These are phyloP conservation scores for Phytopythium chamaehyphon DNA, from an alignment of 352 stramenopile species.

Conservation along the genomic window DNA sequence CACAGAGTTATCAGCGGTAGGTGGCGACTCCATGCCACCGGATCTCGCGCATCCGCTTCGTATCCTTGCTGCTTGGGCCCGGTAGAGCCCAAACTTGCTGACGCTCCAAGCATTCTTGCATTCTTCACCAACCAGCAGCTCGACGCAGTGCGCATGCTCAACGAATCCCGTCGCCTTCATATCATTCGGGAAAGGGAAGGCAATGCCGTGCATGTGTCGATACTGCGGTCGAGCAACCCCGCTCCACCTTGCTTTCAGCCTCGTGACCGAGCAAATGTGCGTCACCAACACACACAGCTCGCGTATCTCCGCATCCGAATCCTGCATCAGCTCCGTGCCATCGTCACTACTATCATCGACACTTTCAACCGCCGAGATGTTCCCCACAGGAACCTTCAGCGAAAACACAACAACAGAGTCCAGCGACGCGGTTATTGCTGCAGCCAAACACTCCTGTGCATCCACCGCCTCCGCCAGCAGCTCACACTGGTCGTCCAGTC, in stretches of 20 bases:
- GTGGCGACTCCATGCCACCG: constrained; percentile 10
- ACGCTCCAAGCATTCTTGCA: constrained; percentile 23
- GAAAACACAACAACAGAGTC: no score
- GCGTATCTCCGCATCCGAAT: no score
- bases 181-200: constrained; percentile 14
- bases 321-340: no score
- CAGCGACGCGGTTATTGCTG: no score
- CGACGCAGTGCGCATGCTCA: constrained; percentile 12
- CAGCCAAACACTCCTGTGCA: no score
- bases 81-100: constrained; percentile 30
- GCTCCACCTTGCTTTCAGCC: neutral
- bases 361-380: no score
- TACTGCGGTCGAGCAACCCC: constrained; percentile 16
- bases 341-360: no score
- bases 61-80: constrained; percentile 13
- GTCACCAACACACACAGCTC: neutral
- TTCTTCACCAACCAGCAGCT: constrained; percentile 25
- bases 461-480: no score
- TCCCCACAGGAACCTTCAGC: no score
- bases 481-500: no score
- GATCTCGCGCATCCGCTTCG: neutral
- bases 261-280: neutral
- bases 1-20: constrained; percentile 5
- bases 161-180: constrained; percentile 6
- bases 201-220: constrained; percentile 32